phyloP scores from a whole-genome alignment of 208 protist genomes.

The Crithidia thermophila region DNA sequence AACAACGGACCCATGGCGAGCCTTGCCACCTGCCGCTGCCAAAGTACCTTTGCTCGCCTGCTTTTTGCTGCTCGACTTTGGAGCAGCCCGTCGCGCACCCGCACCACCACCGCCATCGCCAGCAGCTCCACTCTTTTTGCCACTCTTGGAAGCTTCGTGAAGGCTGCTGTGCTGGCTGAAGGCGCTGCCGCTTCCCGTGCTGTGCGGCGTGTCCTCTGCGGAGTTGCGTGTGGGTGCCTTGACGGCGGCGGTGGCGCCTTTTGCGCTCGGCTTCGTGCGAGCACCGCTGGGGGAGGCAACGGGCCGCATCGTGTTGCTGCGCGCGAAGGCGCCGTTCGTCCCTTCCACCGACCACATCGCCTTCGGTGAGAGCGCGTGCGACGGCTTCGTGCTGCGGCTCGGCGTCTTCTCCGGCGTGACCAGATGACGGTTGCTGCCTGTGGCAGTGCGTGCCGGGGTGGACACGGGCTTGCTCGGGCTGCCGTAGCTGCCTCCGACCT shows the following conservation, averaged over 20 bases:
- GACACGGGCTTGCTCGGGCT: constrained; percentile 1
- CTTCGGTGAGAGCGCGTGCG: constrained; percentile 1
- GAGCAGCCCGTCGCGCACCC: too few relatives aligned
- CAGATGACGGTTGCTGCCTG: too few relatives aligned
- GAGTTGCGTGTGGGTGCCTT: background rate
- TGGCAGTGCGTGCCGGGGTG: too few relatives aligned
- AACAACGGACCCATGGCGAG: too few relatives aligned
- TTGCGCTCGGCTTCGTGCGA: background rate
- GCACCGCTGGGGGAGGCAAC: background rate
- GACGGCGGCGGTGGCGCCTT: background rate
- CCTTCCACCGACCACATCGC: constrained; percentile 9
- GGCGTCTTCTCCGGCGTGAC: background rate
- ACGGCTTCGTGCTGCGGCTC: background rate
- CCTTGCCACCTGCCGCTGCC: too few relatives aligned
- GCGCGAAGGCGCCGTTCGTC: constrained; percentile 13
- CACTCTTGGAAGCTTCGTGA: background rate
- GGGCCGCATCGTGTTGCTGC: constrained; percentile 22
- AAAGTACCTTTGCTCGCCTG: too few relatives aligned
- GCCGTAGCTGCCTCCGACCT: background rate
- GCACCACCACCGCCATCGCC: too few relatives aligned
- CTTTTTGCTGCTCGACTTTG: too few relatives aligned
- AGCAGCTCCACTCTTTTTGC: too few relatives aligned
- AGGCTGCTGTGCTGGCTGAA: constrained; percentile 11
- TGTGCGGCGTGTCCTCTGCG: constrained; percentile 9
- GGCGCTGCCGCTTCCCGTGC: background rate